A percentile compares a stretch with the other conserved stretches of the same genome.
Conservation (phyloP, 108 stramenopile species). For the Skeletonema costatum region DNA sequence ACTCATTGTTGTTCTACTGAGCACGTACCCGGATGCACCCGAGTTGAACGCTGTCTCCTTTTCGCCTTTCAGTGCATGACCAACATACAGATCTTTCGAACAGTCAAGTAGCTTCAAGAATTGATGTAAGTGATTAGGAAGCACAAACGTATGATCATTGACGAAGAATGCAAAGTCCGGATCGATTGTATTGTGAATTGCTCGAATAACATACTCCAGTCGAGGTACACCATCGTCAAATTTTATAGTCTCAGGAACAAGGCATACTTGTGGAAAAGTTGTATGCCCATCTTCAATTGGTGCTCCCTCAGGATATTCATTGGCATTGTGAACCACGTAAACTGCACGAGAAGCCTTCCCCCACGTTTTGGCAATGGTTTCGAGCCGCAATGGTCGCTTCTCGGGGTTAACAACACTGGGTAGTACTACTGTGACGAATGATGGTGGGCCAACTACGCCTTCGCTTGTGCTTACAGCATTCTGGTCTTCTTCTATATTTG, state of each 20-base stretch:
- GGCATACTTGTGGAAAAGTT: constrained; percentile 70
- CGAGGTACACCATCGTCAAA: constrained; percentile 72
- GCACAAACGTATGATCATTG: constrained; percentile 91
- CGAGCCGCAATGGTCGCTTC: constrained; percentile 55
- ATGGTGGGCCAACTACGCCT: constrained; percentile 18
- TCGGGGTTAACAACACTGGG: constrained; percentile 81
- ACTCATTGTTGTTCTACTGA: constrained; percentile 77
- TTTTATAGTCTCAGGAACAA: constrained; percentile 65
- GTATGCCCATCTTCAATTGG: constrained; percentile 37
- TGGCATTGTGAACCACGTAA: constrained; percentile 67
- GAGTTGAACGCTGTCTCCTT: constrained; percentile 77
- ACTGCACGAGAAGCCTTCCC: constrained; percentile 69
- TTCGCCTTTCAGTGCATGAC: constrained; percentile 75
- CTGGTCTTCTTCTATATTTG: constrained; percentile 6
- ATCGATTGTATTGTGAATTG: constrained; percentile 59
- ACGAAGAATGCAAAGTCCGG: constrained; percentile 91
- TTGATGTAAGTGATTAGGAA: constrained; percentile 78
- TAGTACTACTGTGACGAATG: constrained; percentile 74
- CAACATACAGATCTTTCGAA: constrained; percentile 72
- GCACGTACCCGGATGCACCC: constrained; percentile 86
- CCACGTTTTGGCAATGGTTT: constrained; percentile 85
- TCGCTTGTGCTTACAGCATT: not conserved
- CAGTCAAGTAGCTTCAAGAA: constrained; percentile 64
- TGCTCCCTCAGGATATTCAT: constrained; percentile 62
- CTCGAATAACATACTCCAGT: constrained; percentile 72